These are phyloP conservation scores for Theobroma grandiflorum DNA, from an alignment of 441 rosid genomes.

Conservation along the genomic window DNA sequence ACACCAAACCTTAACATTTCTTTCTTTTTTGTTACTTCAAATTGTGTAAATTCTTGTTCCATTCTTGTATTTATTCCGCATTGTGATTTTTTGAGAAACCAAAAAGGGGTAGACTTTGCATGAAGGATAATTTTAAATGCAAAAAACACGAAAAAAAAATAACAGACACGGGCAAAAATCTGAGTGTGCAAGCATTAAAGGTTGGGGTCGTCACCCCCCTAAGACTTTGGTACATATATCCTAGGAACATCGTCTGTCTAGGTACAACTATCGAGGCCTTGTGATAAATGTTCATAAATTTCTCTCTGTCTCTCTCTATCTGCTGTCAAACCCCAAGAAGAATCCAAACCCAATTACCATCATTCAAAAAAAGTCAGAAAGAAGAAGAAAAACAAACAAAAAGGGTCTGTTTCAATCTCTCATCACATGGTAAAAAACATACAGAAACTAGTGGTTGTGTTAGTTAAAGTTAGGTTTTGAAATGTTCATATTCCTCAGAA, in stretches of 20 bases:
- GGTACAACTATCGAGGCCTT: conserved; percentile 25
- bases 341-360: background rate
- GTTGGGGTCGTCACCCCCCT: background rate
- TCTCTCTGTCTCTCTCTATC: background rate
- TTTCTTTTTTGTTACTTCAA: background rate
- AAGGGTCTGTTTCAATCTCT: background rate
- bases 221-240: background rate
- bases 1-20: background rate
- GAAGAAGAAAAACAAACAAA: background rate
- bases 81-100: background rate
- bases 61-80: background rate
- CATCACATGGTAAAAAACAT: background rate
- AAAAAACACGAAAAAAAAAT: background rate
- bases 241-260: conserved; percentile 1
- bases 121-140: background rate
- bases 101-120: background rate
- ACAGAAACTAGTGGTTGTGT: background rate
- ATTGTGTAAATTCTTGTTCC: background rate
- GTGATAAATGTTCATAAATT: conserved; percentile 1
- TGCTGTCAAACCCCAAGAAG: background rate
- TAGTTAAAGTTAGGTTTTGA: background rate
- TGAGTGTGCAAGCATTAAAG: conserved; percentile 16
- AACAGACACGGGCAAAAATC: background rate
- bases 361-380: too few species aligned
- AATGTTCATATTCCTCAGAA: background rate